Percentiles rank a stretch among this genome's conserved stretches.
These are phyloP conservation scores for Fusarium veterinarium DNA, from an alignment of 2,329 filamentous ascomycete species.

Conservation along the genomic window DNA sequence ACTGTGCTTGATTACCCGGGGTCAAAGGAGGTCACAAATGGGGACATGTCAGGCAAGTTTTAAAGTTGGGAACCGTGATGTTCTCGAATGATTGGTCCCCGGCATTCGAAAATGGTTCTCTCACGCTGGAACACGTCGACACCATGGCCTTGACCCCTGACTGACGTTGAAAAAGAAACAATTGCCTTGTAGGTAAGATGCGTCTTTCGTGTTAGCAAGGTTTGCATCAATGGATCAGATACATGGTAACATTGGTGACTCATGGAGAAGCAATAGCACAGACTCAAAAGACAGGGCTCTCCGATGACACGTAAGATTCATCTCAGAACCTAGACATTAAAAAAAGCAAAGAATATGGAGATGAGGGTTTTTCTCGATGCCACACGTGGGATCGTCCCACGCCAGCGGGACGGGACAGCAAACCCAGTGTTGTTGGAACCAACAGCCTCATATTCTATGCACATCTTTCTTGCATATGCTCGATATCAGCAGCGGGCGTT, in stretches of 20 bases:
- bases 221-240: neutral
- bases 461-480: neutral
- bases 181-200: slow-evolving; percentile 7
- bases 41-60: slow-evolving; percentile 15
- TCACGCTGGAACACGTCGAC: neutral
- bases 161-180: neutral
- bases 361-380: slow-evolving; percentile 19
- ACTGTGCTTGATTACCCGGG: slow-evolving; percentile 32
- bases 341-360: slow-evolving; percentile 18
- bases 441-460: slow-evolving; percentile 18
- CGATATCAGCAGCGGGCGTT: neutral
- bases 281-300: slow-evolving; percentile 5
- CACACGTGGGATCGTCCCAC: slow-evolving; percentile 34
- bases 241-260: slow-evolving; percentile 1
- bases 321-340: neutral
- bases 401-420: slow-evolving; percentile 27
- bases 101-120: neutral
- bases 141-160: neutral
- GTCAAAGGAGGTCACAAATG: slow-evolving; percentile 11
- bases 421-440: slow-evolving; percentile 13
- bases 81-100: slow-evolving; percentile 8
- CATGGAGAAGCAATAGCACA: slow-evolving; percentile 8
- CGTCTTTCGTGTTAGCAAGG: slow-evolving; percentile 2
- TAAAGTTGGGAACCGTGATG: neutral
- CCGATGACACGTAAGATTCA: slow-evolving; percentile 18